Evolutionary conservation across 2,329 filamentous ascomycete genomes (phyloP), one percentile per base, ranked within the genome.

Genomic region (Xylaria sp.): DNA sequence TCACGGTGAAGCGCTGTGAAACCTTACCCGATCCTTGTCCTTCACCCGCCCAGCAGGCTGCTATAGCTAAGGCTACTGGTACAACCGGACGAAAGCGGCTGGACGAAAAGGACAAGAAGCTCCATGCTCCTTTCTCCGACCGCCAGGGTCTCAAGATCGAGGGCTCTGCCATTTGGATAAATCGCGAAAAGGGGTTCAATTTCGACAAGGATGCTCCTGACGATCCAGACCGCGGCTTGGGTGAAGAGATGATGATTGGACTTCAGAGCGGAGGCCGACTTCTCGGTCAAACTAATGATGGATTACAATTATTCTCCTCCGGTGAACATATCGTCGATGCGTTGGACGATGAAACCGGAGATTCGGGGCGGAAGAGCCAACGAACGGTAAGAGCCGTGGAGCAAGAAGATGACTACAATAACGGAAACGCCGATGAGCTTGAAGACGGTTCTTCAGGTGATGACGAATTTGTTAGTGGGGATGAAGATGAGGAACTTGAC

Each of bases 51-150:
- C 94, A 97, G 86, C 92, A 97, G 76, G 93, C 96, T 80, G 93
- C 93, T 7, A 83, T 94, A 50, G 93, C 93, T 48, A 97, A 97
- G 78, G 89, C 90, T 1, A 90, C 91, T 0, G 95, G 95, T 2
- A 97, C 97, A 80, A 90, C 90, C 41, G 91, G 91, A 50, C 86
- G 94, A 72, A 90, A 91, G 76, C 88, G 94, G 66, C 83, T 99
- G 15, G 96, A 97, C 39, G 96, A 99, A 78, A 99, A 98, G 82
- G 95, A 99, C 78, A 98, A 98, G 83, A 89, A 97, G 75, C 84
- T 99, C 5, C 97, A 98, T 81, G 97, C 96, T 2, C 97, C 96
- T 41, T 98, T 99, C 95, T 97, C 94, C 31, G 96, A 99, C 81
- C 94, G 97, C 41, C 97, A 94, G 73, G 96, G 96, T 76, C 89